phyloP scores from a whole-genome alignment of 176 grass and related monocot species.

The Puccinellia tenuiflora region DNA sequence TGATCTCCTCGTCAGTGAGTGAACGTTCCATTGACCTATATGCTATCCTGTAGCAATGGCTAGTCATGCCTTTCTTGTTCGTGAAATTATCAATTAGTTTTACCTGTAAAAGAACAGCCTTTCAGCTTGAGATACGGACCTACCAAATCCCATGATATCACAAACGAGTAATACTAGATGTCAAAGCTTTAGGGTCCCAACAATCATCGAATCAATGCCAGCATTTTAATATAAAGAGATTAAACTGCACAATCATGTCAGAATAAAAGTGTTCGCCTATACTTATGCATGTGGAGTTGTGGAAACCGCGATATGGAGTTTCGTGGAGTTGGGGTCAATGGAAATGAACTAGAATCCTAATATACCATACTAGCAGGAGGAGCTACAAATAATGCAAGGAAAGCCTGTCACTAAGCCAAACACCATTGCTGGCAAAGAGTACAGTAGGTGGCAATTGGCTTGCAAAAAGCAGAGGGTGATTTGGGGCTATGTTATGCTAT shows the following conservation, averaged over 20 bases:
- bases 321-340: not conserved
- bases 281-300: not conserved
- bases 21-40: slow-evolving; percentile 92
- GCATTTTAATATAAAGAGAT: not conserved
- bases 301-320: too few species aligned
- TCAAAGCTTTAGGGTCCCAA: not conserved
- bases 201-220: not conserved
- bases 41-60: slow-evolving; percentile 91
- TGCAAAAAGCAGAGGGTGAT: not conserved
- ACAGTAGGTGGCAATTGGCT: not conserved
- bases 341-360: not conserved
- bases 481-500: slow-evolving; percentile 1
- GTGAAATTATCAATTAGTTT: slow-evolving; percentile 95
- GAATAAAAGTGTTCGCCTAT: not conserved
- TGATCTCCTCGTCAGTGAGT: slow-evolving; percentile 89
- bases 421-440: not conserved
- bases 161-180: not conserved
- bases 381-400: not conserved
- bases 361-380: not conserved
- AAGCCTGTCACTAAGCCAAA: not conserved
- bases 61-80: slow-evolving; percentile 97
- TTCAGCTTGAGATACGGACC: not conserved
- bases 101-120: slow-evolving; percentile 40
- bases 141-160: not conserved
- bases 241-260: not conserved